Evolutionary conservation across 306 rosid species (phyloP), one percentile per base, ranked within the genome.

Genomic region (Clitoria ternatea): DNA sequence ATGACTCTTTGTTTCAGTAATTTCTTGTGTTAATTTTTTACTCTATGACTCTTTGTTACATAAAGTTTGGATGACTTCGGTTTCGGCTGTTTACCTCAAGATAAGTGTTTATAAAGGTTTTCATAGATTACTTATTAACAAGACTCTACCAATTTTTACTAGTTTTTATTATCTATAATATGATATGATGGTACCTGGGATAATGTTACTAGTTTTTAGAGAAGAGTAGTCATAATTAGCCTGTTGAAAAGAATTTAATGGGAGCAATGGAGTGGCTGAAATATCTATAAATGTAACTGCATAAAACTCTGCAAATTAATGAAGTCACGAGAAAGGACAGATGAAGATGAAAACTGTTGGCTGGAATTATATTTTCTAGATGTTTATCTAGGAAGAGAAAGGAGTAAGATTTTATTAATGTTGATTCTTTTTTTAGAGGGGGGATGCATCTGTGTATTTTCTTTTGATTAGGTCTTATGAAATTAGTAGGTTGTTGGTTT

Each of bases 401-500:
- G 29, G 3, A 70, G 66, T 50, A 9, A 54, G 42, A 27, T 30
- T 10, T 55, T 64, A 17, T 55, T 55, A 37, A 12, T 64, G 66
- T 40, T 66, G 68, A 35, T 20, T 10, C 5, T n/a, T n/a, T n/a
- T n/a, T n/a, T n/a, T n/a, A n/a, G n/a, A 47, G 77, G 69, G 77
- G 69, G 63, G 48, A 71, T 61, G 77, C 43, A 80, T 19, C 27
- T 66, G 39, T 20, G 47, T 23, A 30, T 18, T 48, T 44, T 56
- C 12, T 18, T 32, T 72, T 78, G 69, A 71, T 9, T 13, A 32
- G 14, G 77, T 77, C 73, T 54, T 52, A 0, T 52, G 59, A 77
- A 69, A 69, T 60, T 60, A 36, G 61, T 57, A 5, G 18, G 61
- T 57, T 2, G 18, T 66, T 52, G 29, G 33, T 22, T 32, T 36